These are phyloP conservation scores for Abrus pulchellus DNA, from an alignment of 306 rosid genomes.

Conservation along the genomic window DNA sequence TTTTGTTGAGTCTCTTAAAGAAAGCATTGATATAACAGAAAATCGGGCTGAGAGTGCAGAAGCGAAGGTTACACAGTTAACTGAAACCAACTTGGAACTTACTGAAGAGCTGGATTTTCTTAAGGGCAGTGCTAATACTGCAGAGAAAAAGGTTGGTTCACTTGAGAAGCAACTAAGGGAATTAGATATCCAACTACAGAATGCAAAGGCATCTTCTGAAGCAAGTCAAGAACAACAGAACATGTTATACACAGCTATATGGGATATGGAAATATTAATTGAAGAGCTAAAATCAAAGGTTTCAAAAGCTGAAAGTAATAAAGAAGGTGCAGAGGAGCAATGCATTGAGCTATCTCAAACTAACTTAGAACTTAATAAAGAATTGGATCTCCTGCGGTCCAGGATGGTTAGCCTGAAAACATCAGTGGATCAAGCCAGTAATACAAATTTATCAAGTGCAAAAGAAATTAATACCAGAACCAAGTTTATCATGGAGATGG, in stretches of 20 bases:
- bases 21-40: slow-evolving; percentile 67
- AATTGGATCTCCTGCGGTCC: slow-evolving; percentile 68
- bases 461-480: slow-evolving; percentile 68
- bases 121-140: slow-evolving; percentile 71
- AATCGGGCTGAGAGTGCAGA: slow-evolving; percentile 80
- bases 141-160: slow-evolving; percentile 84
- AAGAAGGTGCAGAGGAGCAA: slow-evolving; percentile 72
- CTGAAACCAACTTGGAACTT: slow-evolving; percentile 83
- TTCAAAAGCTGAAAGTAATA: slow-evolving; percentile 76
- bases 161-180: slow-evolving; percentile 92
- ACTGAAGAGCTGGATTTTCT: slow-evolving; percentile 88
- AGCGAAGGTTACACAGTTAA: slow-evolving; percentile 77
- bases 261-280: slow-evolving; percentile 97
- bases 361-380: slow-evolving; percentile 68
- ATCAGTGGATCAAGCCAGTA: slow-evolving; percentile 69
- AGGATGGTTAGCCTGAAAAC: slow-evolving; percentile 63
- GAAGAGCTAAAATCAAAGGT: slow-evolving; percentile 96
- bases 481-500: slow-evolving; percentile 80
- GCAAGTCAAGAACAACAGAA: slow-evolving; percentile 98
- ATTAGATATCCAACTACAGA: slow-evolving; percentile 79
- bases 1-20: slow-evolving; percentile 68
- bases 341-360: slow-evolving; percentile 70
- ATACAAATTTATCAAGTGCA: slow-evolving; percentile 58
- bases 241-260: slow-evolving; percentile 93
- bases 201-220: slow-evolving; percentile 84